Base-by-base conservation (phyloP, 768 basidiomycete species). In the Boletus rufocinnamomeus region DNA sequence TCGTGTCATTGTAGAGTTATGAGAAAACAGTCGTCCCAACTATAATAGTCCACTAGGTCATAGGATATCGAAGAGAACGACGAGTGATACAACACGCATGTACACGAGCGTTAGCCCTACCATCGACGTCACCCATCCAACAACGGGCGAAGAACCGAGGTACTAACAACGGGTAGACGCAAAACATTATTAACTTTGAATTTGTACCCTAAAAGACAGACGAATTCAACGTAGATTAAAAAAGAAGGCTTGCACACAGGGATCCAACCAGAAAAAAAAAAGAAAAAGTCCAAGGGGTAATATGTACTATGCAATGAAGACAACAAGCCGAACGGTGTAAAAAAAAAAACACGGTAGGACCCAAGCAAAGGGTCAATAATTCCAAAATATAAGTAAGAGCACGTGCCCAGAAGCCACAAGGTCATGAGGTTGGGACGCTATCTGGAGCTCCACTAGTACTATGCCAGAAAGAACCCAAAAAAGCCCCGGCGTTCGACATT, bases 401-500 rank as follows among this genome's bases (percentile, higher is more conserved):
- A n/a, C n/a, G n/a, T n/a, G n/a, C n/a, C n/a, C n/a, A n/a, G n/a
- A n/a, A n/a, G 25, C 13, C 23, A 11, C 25, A 41, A 30, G 32
- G 27, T 71, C 57, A 71, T 25, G 66, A 60, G 25, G 69, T 44
- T n/a, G 69, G 25, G 34, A 66, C 60, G 25, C 65, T 55, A 19
- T 67, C 38, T 34, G 64, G 60, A 21, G 63, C 13, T 21, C 71
- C 66, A 45, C 40, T n/a, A n/a, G n/a, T n/a, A n/a, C n/a, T 66
- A 56, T 75, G 74, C 85, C 84, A 87, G 58, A 87, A 74, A 23
- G 80, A 76, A 23, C 91, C 89, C 21, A 94, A 68, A 64, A 88
- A 86, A 45, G 89, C 89, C 21, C 90, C 86, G 2, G 93, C 93
- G 52, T 82, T 86, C 45, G 84, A 86, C 57, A 94, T 88, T 41